Conservation (phyloP, 1,139 yeast species). For the Suhomyces wounanorum region DNA sequence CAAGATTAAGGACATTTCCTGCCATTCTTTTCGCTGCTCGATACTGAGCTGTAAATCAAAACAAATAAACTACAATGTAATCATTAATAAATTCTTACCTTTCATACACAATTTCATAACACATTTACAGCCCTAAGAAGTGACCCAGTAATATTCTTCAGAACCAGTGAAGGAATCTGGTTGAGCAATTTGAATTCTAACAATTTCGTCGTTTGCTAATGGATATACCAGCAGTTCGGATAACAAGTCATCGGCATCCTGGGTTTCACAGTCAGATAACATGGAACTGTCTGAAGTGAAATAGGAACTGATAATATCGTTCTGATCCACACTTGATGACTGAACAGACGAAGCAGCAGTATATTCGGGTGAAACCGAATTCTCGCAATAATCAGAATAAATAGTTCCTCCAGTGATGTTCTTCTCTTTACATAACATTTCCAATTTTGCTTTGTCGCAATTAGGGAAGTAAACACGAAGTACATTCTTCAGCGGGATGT, state of each 20-base stretch:
- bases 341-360: neutral
- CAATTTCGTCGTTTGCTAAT: slow-evolving; percentile 26
- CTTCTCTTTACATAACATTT: slow-evolving; percentile 49
- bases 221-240: slow-evolving; percentile 25
- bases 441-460: slow-evolving; percentile 53
- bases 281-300: slow-evolving; percentile 19
- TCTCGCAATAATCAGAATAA: slow-evolving; percentile 24
- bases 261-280: slow-evolving; percentile 18
- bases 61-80: neutral
- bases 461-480: slow-evolving; percentile 60
- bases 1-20: too few species aligned
- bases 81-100: neutral
- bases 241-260: slow-evolving; percentile 22
- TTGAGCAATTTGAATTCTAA: slow-evolving; percentile 20
- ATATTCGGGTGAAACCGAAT: slow-evolving; percentile 4
- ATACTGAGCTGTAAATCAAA: too few species aligned
- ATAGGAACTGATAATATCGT: slow-evolving; percentile 29
- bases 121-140: slow-evolving; percentile 10
- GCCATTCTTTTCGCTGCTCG: too few species aligned
- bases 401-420: slow-evolving; percentile 54
- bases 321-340: slow-evolving; percentile 12
- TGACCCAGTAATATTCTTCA: slow-evolving; percentile 29
- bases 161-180: slow-evolving; percentile 14
- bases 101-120: slow-evolving; percentile 4
- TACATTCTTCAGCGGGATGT: slow-evolving; percentile 32